Conservation (phyloP, 176 grass and related monocot species). For the Paspalum vaginatum region DNA sequence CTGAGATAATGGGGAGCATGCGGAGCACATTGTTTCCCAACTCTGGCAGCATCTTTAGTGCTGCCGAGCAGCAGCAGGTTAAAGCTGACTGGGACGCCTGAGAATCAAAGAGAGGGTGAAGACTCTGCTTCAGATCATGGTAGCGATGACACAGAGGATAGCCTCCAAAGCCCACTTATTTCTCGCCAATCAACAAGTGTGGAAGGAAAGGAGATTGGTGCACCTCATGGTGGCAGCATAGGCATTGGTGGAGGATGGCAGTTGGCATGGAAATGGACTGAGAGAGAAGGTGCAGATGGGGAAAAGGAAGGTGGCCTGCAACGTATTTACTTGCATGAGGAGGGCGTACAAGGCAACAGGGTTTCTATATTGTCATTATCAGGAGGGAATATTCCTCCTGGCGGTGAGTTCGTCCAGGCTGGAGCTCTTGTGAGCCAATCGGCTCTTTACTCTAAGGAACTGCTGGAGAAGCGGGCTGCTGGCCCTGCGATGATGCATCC, state of each 20-base stretch:
- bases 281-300: slow-evolving; percentile 74
- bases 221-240: slow-evolving; percentile 71
- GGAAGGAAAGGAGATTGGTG: slow-evolving; percentile 82
- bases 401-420: slow-evolving; percentile 75
- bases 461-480: slow-evolving; percentile 61
- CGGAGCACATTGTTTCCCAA: slow-evolving; percentile 89
- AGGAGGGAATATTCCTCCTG: slow-evolving; percentile 61
- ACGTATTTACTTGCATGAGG: slow-evolving; percentile 95
- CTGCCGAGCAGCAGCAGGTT: slow-evolving; percentile 67
- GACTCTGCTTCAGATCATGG: slow-evolving; percentile 67
- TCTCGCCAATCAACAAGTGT: slow-evolving; percentile 79
- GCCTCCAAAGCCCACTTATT: slow-evolving; percentile 78
- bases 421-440: slow-evolving; percentile 94
- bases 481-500: slow-evolving; percentile 92
- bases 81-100: slow-evolving; percentile 83
- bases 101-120: slow-evolving; percentile 75
- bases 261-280: slow-evolving; percentile 94
- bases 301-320: slow-evolving; percentile 83
- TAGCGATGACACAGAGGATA: slow-evolving; percentile 76
- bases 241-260: slow-evolving; percentile 98
- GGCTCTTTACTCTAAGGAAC: slow-evolving; percentile 75
- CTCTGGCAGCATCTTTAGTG: slow-evolving; percentile 93
- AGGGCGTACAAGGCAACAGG: slow-evolving; percentile 57
- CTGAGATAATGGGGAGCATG: slow-evolving; percentile 95
- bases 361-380: slow-evolving; percentile 82